Evolutionary conservation across 345 rosid genomes (phyloP), one percentile per base, ranked within the genome.

Genomic region (Arabis hirsuta): DNA sequence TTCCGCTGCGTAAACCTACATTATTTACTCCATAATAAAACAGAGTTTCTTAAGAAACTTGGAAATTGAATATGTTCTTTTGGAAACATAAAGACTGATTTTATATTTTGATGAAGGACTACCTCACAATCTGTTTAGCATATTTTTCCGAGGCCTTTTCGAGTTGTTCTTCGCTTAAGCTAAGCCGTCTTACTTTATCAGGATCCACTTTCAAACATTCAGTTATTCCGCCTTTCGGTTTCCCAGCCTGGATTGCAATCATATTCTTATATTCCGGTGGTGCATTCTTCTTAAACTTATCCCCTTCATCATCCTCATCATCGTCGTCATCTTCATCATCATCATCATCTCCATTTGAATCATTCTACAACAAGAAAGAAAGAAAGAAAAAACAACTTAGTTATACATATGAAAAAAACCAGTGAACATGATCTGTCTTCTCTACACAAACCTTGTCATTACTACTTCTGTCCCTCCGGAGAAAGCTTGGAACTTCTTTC

Each of bases 1-100:
- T 92, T 92, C 72, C 84, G 60, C 73, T 88, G 98, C 11, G 98
- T 94, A 73, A 94, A 94, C 73, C 98, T 93, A 67, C 38, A 71
- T 68, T 54, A 16, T 26, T 62, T 45, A 76, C 42, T 57, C 27
- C 69, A 69, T 71, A 73, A 66, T 47, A 34, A 32, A 78, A 72
- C 55, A 81, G 24, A 71, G 43, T 20, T 57, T 39, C 55, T 52
- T 36, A 2, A 2, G 4, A 45, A 12, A 67, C 29, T 13, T 32
- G 22, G 22, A 71, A 56, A 57, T 58, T 22, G 24, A 22, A 22
- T 22, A 22, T 22, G 1, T 22, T 22, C 24, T 22, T 22, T 19
- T 55, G 34, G 6, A 57, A 11, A 70, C 44, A 1, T 45, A 52
- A n/a, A n/a, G 11, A 24, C 42, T 52, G 24, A 36, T 20, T 12